Base-by-base conservation (phyloP, 768 basidiomycete genomes). In the Hygrocybe punicea region DNA sequence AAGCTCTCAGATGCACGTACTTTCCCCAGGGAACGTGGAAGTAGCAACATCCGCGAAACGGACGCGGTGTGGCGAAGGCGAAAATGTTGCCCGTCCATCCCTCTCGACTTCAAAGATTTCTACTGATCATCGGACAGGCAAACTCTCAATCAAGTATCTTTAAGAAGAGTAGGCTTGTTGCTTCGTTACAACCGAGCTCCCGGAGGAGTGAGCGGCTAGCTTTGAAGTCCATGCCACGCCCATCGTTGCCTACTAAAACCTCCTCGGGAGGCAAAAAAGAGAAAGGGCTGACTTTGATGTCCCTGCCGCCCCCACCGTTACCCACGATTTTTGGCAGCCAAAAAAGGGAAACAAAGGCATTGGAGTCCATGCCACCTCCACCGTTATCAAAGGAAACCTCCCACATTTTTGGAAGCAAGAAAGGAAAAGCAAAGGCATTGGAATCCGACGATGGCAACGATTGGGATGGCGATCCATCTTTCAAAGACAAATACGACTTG, bases 401-500 rank as follows among this genome's bases (percentile, higher is more conserved):
- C 3, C 8, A 24, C 9, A 19, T 16, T 29, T 23, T 21, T 48
- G 47, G 14, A 14, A 48, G 47, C 14, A 14, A 48, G n/a, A 51
- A 51, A 21, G 50, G 50, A 17, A 51, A 51, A 16, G 35, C 3
- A 35, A 51, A 35, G 35, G 10, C 33, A 33, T 16, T 16, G 50
- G 29, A 51, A 29, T 24, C 17, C 40, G 19, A 56, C 11, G 21
- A 40, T 35, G 33, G 29, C 24, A 19, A 34, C 33, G 34, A 29
- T 49, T 13, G 16, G 14, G 21, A 51, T 14, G 53, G 16, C 34
- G 56, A 49, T 35, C 29, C 48, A 35, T 42, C 50, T 17, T 45
- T 14, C 37, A 23, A 19, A 57, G 51, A 42, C 35, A 19, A 24
- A n/a, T 23, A 23, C 53, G 57, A 58, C 13, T 34, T 58, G 24